Percentiles rank a stretch among this genome's conserved stretches.
These are phyloP conservation scores for Botrytis aclada DNA, from an alignment of 2,329 filamentous ascomycete species.

Conservation along the genomic window DNA sequence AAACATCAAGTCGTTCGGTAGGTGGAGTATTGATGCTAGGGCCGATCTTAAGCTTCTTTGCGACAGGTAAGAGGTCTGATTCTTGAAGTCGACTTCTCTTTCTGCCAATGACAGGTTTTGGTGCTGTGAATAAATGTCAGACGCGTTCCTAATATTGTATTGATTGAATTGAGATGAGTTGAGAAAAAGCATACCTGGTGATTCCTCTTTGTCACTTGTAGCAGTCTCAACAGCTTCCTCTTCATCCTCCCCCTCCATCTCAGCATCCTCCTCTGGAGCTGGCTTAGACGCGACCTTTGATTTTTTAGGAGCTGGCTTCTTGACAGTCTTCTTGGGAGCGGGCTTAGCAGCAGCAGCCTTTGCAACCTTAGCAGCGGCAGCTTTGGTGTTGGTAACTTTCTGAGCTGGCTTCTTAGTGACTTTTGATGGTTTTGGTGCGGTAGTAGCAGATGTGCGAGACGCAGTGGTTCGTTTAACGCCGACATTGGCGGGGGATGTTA, in stretches of 20 bases:
- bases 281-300: background rate
- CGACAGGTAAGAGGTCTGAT: background rate
- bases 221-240: background rate
- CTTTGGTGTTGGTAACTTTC: background rate
- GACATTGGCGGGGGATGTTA: background rate
- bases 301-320: background rate
- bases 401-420: background rate
- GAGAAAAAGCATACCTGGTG: background rate
- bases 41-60: slow-evolving; percentile 13
- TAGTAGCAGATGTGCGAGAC: background rate
- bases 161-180: too few species aligned
- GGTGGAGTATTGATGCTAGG: slow-evolving; percentile 1
- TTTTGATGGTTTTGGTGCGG: background rate
- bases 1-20: slow-evolving; percentile 57
- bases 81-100: slow-evolving; percentile 5
- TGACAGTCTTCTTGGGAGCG: background rate
- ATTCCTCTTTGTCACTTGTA: background rate
- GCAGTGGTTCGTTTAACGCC: slow-evolving; percentile 8
- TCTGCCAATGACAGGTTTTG: background rate
- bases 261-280: background rate
- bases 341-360: background rate
- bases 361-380: background rate
- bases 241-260: background rate
- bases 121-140: background rate
- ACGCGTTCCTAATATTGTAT: background rate